These are phyloP conservation scores for Fusarium bactridioides DNA, from an alignment of 2,329 filamentous ascomycete species.

Conservation along the genomic window DNA sequence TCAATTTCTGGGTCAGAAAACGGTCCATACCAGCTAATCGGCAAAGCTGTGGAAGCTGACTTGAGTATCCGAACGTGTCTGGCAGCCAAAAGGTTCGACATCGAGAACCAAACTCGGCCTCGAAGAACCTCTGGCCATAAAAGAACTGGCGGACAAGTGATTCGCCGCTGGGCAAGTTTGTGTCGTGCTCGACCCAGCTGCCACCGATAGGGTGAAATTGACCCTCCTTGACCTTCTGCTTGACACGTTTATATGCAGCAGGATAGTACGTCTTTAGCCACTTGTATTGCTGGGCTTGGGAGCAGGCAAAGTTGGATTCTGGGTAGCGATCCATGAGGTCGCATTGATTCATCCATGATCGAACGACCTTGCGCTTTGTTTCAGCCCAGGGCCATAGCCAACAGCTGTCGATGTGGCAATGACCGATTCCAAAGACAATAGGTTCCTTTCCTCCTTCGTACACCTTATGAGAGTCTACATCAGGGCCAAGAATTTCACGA, in stretches of 20 bases:
- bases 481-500: conserved; percentile 79
- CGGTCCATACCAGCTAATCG: conserved; percentile 93
- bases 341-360: conserved; percentile 97
- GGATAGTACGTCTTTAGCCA: conserved; percentile 95
- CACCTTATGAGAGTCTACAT: conserved; percentile 83
- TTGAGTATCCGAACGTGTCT: conserved; percentile 97
- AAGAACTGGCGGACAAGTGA: conserved; percentile 93
- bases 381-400: conserved; percentile 99
- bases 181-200: conserved; percentile 99
- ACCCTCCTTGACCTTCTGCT: conserved; percentile 87
- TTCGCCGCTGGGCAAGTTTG: conserved; percentile 95
- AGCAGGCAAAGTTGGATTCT: conserved; percentile 90
- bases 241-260: conserved; percentile 87
- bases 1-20: conserved; percentile 98
- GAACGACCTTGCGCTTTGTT: conserved; percentile 93
- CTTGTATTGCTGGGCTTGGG: conserved; percentile 96
- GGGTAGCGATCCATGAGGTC: conserved; percentile 94
- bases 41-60: conserved; percentile 92
- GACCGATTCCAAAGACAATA: conserved; percentile 87
- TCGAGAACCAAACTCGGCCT: conserved; percentile 88
- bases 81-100: conserved; percentile 96
- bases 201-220: conserved; percentile 95
- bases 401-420: conserved; percentile 98
- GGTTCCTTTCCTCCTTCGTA: conserved; percentile 79
- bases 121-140: conserved; percentile 94